Evolutionary conservation across 495 filamentous ascomycete genomes (phyloP), one percentile per base, ranked within the genome.

Genomic region (Hypomontagnella submonticulosa): DNA sequence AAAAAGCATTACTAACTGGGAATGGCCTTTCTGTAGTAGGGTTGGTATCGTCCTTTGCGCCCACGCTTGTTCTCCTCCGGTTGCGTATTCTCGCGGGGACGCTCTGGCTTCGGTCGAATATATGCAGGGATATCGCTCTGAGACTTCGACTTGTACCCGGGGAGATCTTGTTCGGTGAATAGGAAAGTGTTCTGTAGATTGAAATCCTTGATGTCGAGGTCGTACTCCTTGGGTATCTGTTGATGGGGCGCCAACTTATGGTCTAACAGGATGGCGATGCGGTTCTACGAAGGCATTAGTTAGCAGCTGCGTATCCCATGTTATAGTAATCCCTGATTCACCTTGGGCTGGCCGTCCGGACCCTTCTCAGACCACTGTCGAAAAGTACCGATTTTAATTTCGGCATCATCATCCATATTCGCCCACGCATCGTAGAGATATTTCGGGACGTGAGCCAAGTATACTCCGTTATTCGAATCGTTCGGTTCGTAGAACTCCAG

Each of bases 141-240:
- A 77, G 59, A 80, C 71, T 84, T 88, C 12, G 83, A 82, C 58
- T 87, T 87, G 70, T 87, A 92, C 23, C 90, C 91, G 1, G 92
- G 89, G 18, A 96, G 83, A 72, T 98, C 90, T 73, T 95, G 92
- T 76, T 98, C 93, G 12, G 89, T 90, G 71, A 98, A 98, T 38
- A 97, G 77, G 71, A 87, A 97, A 6, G 91, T 94, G 71, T 97
- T 99, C 71, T 85, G 77, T 47, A 88, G 76, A 64, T 85, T 72
- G 69, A 79, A 66, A 69, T 85, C 89, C 57, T 81, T 87, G 58
- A 90, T 71, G 11, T 91, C 84, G 50, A 98, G 78, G 44, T 87
- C 81, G 76, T 97, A 98, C 72, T 96, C 92, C 68, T 91, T 92
- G 2, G 92, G 91, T 13, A 96, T 78, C 1, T 85, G 76, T 51